Base-by-base conservation (phyloP, 768 basidiomycete species). In the Hortiboletus flavorubellus region DNA sequence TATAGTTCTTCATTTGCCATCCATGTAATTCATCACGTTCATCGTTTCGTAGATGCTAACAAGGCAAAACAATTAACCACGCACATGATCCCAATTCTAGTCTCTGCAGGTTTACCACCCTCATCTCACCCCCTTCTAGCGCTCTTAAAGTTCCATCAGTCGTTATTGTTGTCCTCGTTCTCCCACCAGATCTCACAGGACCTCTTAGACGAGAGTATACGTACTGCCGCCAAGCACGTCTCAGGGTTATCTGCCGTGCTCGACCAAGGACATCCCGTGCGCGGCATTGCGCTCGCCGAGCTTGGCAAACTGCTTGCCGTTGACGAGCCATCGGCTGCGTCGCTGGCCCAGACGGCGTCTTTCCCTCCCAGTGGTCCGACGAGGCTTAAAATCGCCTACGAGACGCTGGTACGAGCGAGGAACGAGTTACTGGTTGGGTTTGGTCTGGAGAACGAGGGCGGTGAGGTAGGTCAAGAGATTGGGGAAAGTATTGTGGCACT, bases 241-340 rank as follows among this genome's bases (percentile, higher is more conserved):
- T 72, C 77, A 0, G 93, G 86, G 1, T 63, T 92, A 6, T 66
- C 71, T 5, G 68, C 65, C 12, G 65, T 90, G 3, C 77, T 92
- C 16, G 69, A 74, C 0, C 68, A 74, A 10, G 89, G 88, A 2
- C 93, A 96, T 67, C 93, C 94, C 0, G 79, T 88, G 1, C 79
- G 89, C 1, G 91, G 82, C 0, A 73, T 95, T 23, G 84, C 88
- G 5, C 73, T 87, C 8, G 84, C 86, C 3, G 93, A 95, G 67
- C 75, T 91, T 7, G 92, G 89, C 0, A 94, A 93, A 72, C 72
- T 93, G 8, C 76, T 94, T 7, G 82, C 83, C 0, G 87, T 93
- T 0, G 89, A 93, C 61, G 90, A 92, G 64, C 85, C 84, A 0
- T 68, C 71, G 4, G 80, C 83, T 2, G 56, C 60, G 14, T 42